phyloP scores from a whole-genome alignment of 2,329 filamentous ascomycete genomes.

The Penicillium thymicola region DNA sequence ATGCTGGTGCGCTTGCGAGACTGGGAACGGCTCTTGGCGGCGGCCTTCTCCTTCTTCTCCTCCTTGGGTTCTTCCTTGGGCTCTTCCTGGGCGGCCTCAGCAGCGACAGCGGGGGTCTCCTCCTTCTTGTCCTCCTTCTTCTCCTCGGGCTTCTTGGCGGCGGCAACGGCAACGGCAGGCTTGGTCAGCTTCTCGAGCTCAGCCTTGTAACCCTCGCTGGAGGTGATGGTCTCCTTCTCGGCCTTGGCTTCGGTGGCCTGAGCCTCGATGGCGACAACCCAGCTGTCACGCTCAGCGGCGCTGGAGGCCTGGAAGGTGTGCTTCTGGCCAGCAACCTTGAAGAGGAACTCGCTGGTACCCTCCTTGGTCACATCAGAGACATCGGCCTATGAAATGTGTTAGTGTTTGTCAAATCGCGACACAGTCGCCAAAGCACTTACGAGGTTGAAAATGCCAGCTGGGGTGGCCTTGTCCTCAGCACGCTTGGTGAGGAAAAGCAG shows the following conservation, averaged over 20 bases:
- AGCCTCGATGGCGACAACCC: constrained; percentile 78
- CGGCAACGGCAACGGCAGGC: constrained; percentile 38
- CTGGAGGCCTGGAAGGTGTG: constrained; percentile 84
- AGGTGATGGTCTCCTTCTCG: constrained; percentile 59
- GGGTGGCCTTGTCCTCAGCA: constrained; percentile 73
- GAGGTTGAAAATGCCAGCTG: constrained; percentile 78
- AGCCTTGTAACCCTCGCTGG: constrained; percentile 84
- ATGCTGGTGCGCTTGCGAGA: constrained; percentile 60
- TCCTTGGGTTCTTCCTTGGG: constrained; percentile 30
- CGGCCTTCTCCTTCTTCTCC: constrained; percentile 47
- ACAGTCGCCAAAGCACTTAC: constrained; percentile 51
- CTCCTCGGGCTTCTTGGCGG: constrained; percentile 18
- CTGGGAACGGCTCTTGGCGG: constrained; percentile 57
- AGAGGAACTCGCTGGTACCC: constrained; percentile 75
- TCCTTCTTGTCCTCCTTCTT: constrained; percentile 17
- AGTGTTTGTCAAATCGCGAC: constrained; percentile 19
- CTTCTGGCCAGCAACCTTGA: constrained; percentile 84
- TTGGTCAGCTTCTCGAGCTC: constrained; percentile 67
- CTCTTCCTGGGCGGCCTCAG: constrained; percentile 32
- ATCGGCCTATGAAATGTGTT: constrained; percentile 53
- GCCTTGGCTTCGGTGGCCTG: constrained; percentile 72
- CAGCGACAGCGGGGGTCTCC: constrained; percentile 36
- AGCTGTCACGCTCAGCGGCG: constrained; percentile 80
- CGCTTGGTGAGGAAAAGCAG: constrained; percentile 89
- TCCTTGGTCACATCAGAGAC: constrained; percentile 71